Evolutionary conservation across 139 green algal species (phyloP), one percentile per base, ranked within the genome.

Genomic region (Chlamydomonas sphaeroides): DNA sequence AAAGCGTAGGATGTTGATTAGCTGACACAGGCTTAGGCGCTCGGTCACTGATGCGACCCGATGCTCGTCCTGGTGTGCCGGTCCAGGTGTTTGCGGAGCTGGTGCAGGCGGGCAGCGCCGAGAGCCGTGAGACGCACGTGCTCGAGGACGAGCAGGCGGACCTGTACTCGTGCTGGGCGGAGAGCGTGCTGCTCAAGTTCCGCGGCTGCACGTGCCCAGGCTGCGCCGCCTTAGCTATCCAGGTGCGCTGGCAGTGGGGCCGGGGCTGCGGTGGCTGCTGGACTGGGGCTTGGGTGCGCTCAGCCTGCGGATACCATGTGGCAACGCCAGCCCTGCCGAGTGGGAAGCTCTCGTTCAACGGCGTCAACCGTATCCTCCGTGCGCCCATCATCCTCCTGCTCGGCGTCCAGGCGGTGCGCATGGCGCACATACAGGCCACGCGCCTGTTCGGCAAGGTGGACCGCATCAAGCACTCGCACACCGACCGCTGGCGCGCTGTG

Each of bases 111-210:
- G 73, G 32, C 30, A 53, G 62, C 36, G 48, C 61, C 53, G 83
- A 85, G 57, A 67, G 56, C 28, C 78, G 67, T 18, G 68, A 85
- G 53, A 88, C 85, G 17, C 65, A 85, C 28, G 87, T 95, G 25
- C 56, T 83, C 36, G 91, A 92, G 28, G 92, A 92, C 35, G 93
- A 96, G 83, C 88, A 95, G 78, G 91, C 92, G 5, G 88, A 89
- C 48, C 69, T 96, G 32, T 95, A 92, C 69, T 91, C 82, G 63
- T 92, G 89, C 59, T 96, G 91, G 92, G 89, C 91, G 1, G 91
- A 96, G 66, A 90, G 88, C 38, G 89, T 93, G 41, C 70, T 95
- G 85, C 80, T 93, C 41, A 94, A 94, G 81, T 91, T 92, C 79
- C 88, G 88, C 83, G 79, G 62, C 35, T 96, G 94, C 88, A 86